phyloP scores from a whole-genome alignment of 176 grass and related monocot species.

The Zizania latifolia region DNA sequence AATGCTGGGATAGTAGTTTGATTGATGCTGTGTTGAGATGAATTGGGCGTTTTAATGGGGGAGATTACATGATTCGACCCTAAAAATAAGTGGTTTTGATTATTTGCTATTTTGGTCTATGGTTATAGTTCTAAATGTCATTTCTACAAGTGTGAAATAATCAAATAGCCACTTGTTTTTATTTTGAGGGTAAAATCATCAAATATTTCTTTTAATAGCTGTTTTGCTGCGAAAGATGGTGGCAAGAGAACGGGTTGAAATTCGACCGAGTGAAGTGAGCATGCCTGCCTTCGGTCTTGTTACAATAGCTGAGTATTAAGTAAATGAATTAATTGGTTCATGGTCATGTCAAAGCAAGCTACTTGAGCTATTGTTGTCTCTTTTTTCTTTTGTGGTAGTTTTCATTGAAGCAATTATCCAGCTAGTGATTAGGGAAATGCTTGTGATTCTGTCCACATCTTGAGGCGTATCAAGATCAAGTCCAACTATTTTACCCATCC shows the following conservation, averaged over 20 bases:
- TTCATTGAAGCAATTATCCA: background rate
- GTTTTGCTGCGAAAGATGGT: constrained; percentile 47
- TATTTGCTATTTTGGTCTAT: too few relatives aligned
- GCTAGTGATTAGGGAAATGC: background rate
- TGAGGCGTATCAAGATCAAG: background rate
- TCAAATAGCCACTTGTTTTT: too few relatives aligned
- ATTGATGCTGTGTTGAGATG: background rate
- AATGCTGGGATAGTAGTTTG: background rate
- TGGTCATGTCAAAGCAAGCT: background rate
- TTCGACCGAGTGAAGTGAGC: constrained; percentile 72
- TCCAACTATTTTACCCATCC: background rate
- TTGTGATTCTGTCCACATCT: background rate
- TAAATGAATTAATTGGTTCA: background rate
- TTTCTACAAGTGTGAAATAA: too few relatives aligned
- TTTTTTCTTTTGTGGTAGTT: background rate
- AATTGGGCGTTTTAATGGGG: background rate
- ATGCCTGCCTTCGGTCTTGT: background rate
- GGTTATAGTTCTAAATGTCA: too few relatives aligned
- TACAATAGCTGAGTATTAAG: background rate
- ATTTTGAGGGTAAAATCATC: too few relatives aligned
- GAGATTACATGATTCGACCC: too few relatives aligned
- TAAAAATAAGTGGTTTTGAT: too few relatives aligned
- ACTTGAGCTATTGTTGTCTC: background rate
- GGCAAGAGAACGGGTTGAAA: constrained; percentile 69
- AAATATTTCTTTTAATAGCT: too few relatives aligned